Evolutionary conservation across 1,139 yeast genomes (phyloP).

Genomic region (Geotrichum restrictum): DNA sequence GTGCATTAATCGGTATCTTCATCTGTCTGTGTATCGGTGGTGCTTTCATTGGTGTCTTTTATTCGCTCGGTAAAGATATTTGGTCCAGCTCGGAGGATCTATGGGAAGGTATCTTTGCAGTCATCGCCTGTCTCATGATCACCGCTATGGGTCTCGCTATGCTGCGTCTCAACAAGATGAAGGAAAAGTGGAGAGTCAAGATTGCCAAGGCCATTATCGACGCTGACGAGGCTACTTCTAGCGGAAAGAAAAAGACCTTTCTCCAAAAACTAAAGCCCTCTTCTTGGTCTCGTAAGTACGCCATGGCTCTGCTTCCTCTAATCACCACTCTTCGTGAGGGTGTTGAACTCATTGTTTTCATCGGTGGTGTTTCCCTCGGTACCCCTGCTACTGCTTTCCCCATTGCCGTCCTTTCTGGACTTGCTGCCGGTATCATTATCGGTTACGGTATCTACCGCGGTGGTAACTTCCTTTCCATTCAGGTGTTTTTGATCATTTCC

Average conservation of each 20-base stretch:
- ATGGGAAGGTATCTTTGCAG: constrained; percentile 87
- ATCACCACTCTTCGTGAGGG: constrained; percentile 84
- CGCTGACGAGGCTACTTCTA: constrained; percentile 37
- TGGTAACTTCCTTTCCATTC: constrained; percentile 74
- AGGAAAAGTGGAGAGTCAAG: constrained; percentile 88
- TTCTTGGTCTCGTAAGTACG: constrained; percentile 54
- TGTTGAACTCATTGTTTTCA: constrained; percentile 80
- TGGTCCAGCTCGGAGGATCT: constrained; percentile 87
- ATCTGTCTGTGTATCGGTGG: constrained; percentile 77
- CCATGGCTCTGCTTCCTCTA: constrained; percentile 72
- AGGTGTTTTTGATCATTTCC: constrained; percentile 73
- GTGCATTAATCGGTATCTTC: constrained; percentile 65
- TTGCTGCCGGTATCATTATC: constrained; percentile 58
- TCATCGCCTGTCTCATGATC: constrained; percentile 78
- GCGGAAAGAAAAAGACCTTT: constrained; percentile 37
- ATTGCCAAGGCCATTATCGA: constrained; percentile 68
- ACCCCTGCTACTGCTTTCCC: constrained; percentile 79
- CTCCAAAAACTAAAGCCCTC: constrained; percentile 34
- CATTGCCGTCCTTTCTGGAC: constrained; percentile 70
- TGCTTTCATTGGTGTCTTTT: constrained; percentile 80
- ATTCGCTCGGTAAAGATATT: constrained; percentile 70
- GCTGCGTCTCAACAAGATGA: constrained; percentile 84
- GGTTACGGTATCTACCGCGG: constrained; percentile 71
- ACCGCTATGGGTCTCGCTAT: constrained; percentile 90
- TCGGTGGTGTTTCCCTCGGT: constrained; percentile 80